phyloP scores from a whole-genome alignment of 2,329 filamentous ascomycete genomes.

The Sarocladiaceae sp. region DNA sequence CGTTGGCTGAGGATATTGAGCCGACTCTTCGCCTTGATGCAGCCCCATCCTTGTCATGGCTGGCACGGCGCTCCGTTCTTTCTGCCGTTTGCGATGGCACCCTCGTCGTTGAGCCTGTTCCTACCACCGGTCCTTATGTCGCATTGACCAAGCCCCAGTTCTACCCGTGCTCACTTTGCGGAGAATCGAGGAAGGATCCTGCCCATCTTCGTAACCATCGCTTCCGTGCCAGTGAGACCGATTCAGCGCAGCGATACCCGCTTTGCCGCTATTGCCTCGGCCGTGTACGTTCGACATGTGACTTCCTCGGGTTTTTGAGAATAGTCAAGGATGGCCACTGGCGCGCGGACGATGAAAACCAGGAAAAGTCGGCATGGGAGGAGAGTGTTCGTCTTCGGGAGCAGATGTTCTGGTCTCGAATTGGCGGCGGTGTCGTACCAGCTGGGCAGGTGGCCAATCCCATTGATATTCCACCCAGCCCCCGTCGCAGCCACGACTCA shows the following conservation, averaged over 20 bases:
- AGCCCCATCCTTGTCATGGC: constrained; percentile 88
- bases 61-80: constrained; percentile 79
- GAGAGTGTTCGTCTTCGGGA: constrained; percentile 85
- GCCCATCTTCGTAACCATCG: constrained; percentile 73
- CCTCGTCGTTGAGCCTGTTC: constrained; percentile 83
- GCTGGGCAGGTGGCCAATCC: constrained; percentile 27
- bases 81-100: constrained; percentile 78
- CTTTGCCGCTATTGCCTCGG: constrained; percentile 83
- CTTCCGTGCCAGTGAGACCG: constrained; percentile 82
- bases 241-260: constrained; percentile 81
- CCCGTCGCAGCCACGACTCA: constrained; percentile 27
- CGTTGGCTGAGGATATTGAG: constrained; percentile 84
- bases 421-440: constrained; percentile 87
- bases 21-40: constrained; percentile 84
- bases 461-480: constrained; percentile 25
- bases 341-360: constrained; percentile 74
- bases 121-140: constrained; percentile 47
- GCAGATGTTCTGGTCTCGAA: constrained; percentile 93
- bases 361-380: constrained; percentile 87
- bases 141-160: constrained; percentile 45
- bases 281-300: constrained; percentile 80
- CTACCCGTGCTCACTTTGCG: constrained; percentile 79
- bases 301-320: constrained; percentile 84
- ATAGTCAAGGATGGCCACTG: constrained; percentile 92
- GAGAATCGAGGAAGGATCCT: constrained; percentile 68